These are phyloP conservation scores for Rosa hybrid DNA, from an alignment of 331 rosid species.

Conservation along the genomic window DNA sequence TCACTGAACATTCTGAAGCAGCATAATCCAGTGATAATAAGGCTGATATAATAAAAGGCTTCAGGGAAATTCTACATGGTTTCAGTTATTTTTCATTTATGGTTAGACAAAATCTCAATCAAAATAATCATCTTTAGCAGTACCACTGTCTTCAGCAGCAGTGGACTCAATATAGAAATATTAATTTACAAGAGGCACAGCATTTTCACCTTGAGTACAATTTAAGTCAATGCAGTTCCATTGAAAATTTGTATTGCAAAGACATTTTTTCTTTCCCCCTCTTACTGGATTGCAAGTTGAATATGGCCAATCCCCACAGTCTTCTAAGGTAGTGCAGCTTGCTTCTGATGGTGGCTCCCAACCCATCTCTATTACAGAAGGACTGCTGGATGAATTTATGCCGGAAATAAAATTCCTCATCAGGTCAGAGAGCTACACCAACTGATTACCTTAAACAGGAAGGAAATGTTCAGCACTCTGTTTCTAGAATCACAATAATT, in stretches of 20 bases:
- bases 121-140: not conserved
- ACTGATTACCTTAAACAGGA: conserved; percentile 25
- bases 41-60: not conserved
- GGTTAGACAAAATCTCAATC: not conserved
- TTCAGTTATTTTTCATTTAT: not conserved
- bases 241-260: conserved; percentile 23
- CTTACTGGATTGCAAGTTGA: conserved; percentile 31
- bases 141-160: not conserved
- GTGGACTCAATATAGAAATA: not conserved
- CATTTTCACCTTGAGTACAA: conserved; percentile 38
- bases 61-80: not conserved
- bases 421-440: not conserved
- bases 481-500: not conserved
- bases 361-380: not conserved
- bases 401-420: not conserved
- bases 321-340: conserved; percentile 1
- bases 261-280: conserved; percentile 28
- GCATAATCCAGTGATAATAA: not conserved
- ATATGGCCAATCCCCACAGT: conserved; percentile 37
- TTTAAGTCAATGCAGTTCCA: conserved; percentile 30
- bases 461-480: not conserved
- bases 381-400: not conserved
- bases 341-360: conserved; percentile 42
- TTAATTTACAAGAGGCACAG: not conserved
- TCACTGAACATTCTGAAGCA: not conserved